phyloP scores from a whole-genome alignment of 129 eudicot species.

The Centella asiatica region DNA sequence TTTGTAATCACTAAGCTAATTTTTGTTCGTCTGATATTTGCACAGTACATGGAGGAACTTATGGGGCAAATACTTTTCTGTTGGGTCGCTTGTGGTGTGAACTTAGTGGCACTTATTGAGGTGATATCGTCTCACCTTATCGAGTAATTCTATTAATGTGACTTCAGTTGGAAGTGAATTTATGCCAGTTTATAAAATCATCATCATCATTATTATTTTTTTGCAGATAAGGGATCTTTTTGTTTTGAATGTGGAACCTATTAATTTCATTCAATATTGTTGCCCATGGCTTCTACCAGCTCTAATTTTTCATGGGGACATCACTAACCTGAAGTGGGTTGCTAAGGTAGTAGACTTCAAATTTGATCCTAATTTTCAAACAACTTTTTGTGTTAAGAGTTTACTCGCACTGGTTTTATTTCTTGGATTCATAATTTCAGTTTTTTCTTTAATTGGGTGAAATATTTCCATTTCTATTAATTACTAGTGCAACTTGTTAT shows the following conservation, averaged over 20 bases:
- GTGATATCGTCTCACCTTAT: conserved; percentile 26
- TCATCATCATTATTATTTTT: conserved; percentile 6
- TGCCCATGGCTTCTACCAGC: conserved; percentile 97
- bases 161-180: background rate
- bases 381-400: background rate
- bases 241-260: conserved; percentile 62
- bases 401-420: background rate
- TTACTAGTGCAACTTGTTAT: background rate
- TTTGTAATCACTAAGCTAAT: background rate
- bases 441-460: background rate
- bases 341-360: conserved; percentile 48
- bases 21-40: background rate
- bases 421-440: background rate
- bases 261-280: conserved; percentile 72
- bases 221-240: conserved; percentile 81
- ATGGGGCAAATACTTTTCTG: conserved; percentile 68
- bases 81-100: conserved; percentile 92
- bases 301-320: conserved; percentile 57
- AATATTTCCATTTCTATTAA: background rate
- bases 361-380: background rate
- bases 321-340: conserved; percentile 59
- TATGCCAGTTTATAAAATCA: background rate
- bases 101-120: conserved; percentile 80
- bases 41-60: conserved; percentile 92
- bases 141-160: conserved; percentile 1